Evolutionary conservation across 495 filamentous ascomycete genomes (phyloP).

Genomic region (Parmelia sp.): DNA sequence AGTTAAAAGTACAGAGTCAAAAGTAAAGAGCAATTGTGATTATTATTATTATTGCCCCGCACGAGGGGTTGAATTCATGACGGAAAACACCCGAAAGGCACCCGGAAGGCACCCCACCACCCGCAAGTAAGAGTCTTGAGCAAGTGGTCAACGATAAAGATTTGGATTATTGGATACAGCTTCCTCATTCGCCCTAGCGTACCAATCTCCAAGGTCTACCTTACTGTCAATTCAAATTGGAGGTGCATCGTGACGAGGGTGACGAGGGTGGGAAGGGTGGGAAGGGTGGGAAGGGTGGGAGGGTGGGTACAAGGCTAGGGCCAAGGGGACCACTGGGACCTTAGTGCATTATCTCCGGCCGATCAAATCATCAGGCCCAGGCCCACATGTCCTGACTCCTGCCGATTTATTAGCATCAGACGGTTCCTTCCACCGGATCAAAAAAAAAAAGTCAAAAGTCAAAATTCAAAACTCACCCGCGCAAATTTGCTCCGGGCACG

Average conservation of each 20-base stretch:
- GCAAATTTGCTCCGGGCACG: conserved; percentile 75
- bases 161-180: background rate
- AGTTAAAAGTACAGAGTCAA: too few relatives aligned
- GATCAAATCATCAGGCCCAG: conserved; percentile 13
- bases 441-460: too few relatives aligned
- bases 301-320: background rate
- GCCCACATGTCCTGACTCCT: conserved; percentile 1
- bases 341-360: background rate
- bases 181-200: conserved; percentile 14
- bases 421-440: background rate
- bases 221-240: too few relatives aligned
- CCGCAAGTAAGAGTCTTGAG: too few relatives aligned
- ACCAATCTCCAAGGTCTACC: too few relatives aligned
- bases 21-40: background rate
- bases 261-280: too few relatives aligned
- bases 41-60: conserved; percentile 5
- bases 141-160: too few relatives aligned
- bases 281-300: too few relatives aligned
- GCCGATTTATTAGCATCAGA: background rate
- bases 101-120: too few relatives aligned
- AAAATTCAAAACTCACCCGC: conserved; percentile 27
- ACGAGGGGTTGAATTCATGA: conserved; percentile 6
- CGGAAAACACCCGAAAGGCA: background rate
- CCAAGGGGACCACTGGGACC: too few relatives aligned
- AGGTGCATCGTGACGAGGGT: background rate